Conservation (phyloP, 441 rosid genomes). For the Hypseocharis bilobata region DNA sequence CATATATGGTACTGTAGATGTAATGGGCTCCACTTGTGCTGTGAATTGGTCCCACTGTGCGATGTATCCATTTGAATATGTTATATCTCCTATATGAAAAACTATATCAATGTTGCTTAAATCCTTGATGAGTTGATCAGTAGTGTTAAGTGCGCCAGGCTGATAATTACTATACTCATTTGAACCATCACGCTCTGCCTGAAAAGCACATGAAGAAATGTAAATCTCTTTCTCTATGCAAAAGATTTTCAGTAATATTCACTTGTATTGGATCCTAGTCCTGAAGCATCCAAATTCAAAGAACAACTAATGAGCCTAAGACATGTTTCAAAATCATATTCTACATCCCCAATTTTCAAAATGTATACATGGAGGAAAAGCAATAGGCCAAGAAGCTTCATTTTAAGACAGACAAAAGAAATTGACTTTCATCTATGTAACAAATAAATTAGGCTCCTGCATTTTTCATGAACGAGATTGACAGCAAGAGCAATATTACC, state of each 20-base stretch:
- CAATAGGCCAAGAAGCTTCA: too few species aligned
- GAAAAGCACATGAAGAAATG: slow-evolving; percentile 20
- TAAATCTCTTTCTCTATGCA: background rate
- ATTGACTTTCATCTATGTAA: too few species aligned
- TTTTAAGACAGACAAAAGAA: too few species aligned
- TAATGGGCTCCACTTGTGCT: slow-evolving; percentile 74
- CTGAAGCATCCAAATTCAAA: background rate
- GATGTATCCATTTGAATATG: slow-evolving; percentile 77
- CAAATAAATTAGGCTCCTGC: background rate
- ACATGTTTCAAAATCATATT: too few species aligned
- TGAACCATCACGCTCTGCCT: slow-evolving; percentile 92
- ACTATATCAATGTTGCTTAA: slow-evolving; percentile 56
- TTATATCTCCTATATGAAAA: slow-evolving; percentile 77
- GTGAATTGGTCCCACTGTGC: slow-evolving; percentile 99
- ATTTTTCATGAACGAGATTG: background rate
- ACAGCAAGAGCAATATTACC: background rate
- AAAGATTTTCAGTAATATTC: background rate
- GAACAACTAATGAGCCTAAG: background rate
- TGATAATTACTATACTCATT: slow-evolving; percentile 76
- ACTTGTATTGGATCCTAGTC: background rate
- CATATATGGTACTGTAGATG: slow-evolving; percentile 76
- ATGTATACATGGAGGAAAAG: too few species aligned
- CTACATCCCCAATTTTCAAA: too few species aligned
- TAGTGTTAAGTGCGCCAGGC: slow-evolving; percentile 83
- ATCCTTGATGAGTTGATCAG: slow-evolving; percentile 70